Evolutionary conservation across 345 rosid species (phyloP).

Genomic region (Camelina sativa): DNA sequence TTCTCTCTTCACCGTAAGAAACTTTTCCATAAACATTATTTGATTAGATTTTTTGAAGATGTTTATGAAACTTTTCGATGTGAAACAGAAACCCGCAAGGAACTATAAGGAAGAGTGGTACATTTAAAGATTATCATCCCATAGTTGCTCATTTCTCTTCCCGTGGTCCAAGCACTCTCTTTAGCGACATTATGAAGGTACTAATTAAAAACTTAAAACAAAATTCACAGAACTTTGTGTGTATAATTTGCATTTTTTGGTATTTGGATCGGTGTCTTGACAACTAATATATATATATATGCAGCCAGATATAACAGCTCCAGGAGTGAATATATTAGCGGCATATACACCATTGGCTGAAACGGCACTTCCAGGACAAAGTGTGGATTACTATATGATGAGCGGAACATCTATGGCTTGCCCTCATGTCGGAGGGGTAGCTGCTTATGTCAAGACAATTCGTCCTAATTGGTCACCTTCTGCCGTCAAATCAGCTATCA

Average conservation of each 20-base stretch:
- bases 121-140: conserved; percentile 44
- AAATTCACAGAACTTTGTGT: neutral
- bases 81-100: conserved; percentile 42
- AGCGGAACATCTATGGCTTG: conserved; percentile 77
- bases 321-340: conserved; percentile 51
- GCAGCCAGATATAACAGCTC: conserved; percentile 55
- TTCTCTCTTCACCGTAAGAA: conserved; percentile 43
- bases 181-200: conserved; percentile 56
- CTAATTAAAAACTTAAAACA: neutral
- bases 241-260: neutral
- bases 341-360: conserved; percentile 38
- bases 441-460: conserved; percentile 51
- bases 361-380: conserved; percentile 36
- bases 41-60: conserved; percentile 23
- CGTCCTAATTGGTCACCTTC: conserved; percentile 55
- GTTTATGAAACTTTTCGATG: neutral
- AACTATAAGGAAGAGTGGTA: conserved; percentile 46
- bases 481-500: conserved; percentile 71
- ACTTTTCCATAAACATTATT: conserved; percentile 31
- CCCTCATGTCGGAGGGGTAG: conserved; percentile 72
- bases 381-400: conserved; percentile 40
- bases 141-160: conserved; percentile 52
- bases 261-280: neutral
- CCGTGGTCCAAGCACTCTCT: conserved; percentile 52
- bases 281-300: neutral